Evolutionary conservation across 305 asterid species (phyloP).

Genomic region (Solanum hybrid): DNA sequence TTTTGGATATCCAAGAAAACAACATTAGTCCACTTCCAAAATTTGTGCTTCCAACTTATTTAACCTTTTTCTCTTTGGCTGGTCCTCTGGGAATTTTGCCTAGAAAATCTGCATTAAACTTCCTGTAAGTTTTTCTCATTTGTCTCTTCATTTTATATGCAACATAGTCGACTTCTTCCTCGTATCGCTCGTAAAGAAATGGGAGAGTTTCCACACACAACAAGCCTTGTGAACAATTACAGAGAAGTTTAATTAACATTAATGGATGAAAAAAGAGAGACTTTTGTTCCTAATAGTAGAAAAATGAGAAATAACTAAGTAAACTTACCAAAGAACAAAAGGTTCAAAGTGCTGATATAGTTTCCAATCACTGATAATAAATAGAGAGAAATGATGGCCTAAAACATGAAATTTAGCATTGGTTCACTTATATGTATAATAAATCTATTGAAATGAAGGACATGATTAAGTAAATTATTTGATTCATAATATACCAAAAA

Average conservation of each 20-base stretch:
- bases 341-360: constrained; percentile 44
- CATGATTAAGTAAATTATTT: background rate
- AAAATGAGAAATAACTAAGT: background rate
- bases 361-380: constrained; percentile 38
- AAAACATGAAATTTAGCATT: background rate
- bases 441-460: background rate
- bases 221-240: constrained; percentile 22
- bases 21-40: background rate
- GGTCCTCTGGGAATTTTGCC: constrained; percentile 41
- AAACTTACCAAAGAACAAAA: constrained; percentile 43
- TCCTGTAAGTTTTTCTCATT: constrained; percentile 20
- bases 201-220: constrained; percentile 45
- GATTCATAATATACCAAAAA: constrained; percentile 24
- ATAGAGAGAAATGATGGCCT: constrained; percentile 38
- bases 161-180: constrained; percentile 40
- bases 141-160: constrained; percentile 17
- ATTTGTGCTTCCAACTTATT: background rate
- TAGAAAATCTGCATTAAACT: constrained; percentile 29
- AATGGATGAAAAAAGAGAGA: background rate
- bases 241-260: background rate
- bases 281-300: background rate
- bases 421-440: background rate
- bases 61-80: constrained; percentile 12
- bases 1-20: background rate
- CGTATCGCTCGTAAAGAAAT: constrained; percentile 35